Base-by-base conservation (phyloP, 2,329 filamentous ascomycete genomes). In the Calonectria crousiana region DNA sequence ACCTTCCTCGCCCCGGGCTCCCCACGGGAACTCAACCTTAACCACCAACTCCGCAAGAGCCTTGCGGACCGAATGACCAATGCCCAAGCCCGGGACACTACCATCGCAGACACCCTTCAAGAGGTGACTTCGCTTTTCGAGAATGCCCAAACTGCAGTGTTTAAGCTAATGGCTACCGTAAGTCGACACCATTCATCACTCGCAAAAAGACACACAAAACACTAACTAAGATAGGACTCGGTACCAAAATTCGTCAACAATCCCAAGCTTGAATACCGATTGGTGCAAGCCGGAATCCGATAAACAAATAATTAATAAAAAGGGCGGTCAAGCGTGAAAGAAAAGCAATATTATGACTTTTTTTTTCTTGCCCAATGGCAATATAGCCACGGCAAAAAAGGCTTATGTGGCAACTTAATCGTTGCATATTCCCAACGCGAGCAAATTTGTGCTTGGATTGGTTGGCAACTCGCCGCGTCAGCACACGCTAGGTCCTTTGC, bases 101-200 rank as follows among this genome's bases (percentile, higher is more conserved):
- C 95, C 36, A 98, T 98, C 95, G 93, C 97, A 76, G 93, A 95
- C 78, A 98, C 95, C 75, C 87, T 98, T 38, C 93, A 95, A 77
- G 96, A 98, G 83, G 96, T 99, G 41, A 96, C 94, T 4, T 88
- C 91, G 4, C 89, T 98, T 1, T 98, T 98, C 81, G 96, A 98
- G 85, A 95, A 97, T 83, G 96, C 97, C 6, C 95, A 98, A 83
- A 95, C 94, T 76, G 97, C 96, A 11, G 96, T 99, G 34, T 98
- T 98, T 88, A 98, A 98, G 87, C 88, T 98, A 78, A 98, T 99
- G 96, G 97, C 96, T 76, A 98, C 95, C 84, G 96, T 98, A 92
- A 90, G 95, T 93, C 72, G 85, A 65, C 34, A 1, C 3, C 51
- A 20, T 4, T 0, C 4, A 10, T 6, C 3, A 3, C 9, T 3